A percentile compares a stretch with the other conserved stretches of the same genome.
These are phyloP conservation scores for Eremomyces bilateralis DNA, from an alignment of 495 filamentous ascomycete genomes.

Conservation along the genomic window DNA sequence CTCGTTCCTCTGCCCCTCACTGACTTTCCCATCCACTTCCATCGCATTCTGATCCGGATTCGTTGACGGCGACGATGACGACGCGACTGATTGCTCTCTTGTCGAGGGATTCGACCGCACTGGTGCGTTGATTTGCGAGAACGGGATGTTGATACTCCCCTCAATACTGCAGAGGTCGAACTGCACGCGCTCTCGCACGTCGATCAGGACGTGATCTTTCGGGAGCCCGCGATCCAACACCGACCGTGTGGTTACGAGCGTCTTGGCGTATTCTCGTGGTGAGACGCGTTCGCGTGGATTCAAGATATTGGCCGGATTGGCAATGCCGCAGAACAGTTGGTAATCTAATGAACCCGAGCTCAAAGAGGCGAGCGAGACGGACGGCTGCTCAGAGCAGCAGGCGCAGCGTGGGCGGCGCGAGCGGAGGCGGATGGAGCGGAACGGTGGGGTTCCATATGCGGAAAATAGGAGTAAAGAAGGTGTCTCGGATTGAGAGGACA, in stretches of 20 bases:
- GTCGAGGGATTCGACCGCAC: too few relatives aligned
- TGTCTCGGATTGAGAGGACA: slow-evolving; percentile 9
- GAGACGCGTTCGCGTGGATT: slow-evolving; percentile 38
- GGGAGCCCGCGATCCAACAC: slow-evolving; percentile 6
- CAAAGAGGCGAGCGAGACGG: slow-evolving; percentile 39
- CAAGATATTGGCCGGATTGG: slow-evolving; percentile 28
- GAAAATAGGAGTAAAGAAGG: slow-evolving; percentile 52
- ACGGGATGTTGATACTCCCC: slow-evolving; percentile 60
- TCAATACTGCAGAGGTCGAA: slow-evolving; percentile 59
- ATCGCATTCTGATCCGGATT: background rate
- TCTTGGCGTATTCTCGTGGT: slow-evolving; percentile 29
- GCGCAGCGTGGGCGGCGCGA: slow-evolving; percentile 44
- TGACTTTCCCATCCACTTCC: background rate
- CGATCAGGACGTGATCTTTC: slow-evolving; percentile 36
- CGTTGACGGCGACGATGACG: too few relatives aligned
- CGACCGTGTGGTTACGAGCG: too few relatives aligned
- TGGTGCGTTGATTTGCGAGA: slow-evolving; percentile 31
- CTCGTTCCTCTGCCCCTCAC: slow-evolving; percentile 4
- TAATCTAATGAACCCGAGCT: slow-evolving; percentile 48
- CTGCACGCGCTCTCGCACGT: slow-evolving; percentile 66
- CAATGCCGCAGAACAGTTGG: slow-evolving; percentile 50
- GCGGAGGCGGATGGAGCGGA: slow-evolving; percentile 53
- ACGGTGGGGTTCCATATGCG: slow-evolving; percentile 40
- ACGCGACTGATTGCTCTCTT: too few relatives aligned
- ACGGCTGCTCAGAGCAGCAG: slow-evolving; percentile 43